Evolutionary conservation across 805 yeast genomes (phyloP).

Genomic region (Ogataea pignaliae): DNA sequence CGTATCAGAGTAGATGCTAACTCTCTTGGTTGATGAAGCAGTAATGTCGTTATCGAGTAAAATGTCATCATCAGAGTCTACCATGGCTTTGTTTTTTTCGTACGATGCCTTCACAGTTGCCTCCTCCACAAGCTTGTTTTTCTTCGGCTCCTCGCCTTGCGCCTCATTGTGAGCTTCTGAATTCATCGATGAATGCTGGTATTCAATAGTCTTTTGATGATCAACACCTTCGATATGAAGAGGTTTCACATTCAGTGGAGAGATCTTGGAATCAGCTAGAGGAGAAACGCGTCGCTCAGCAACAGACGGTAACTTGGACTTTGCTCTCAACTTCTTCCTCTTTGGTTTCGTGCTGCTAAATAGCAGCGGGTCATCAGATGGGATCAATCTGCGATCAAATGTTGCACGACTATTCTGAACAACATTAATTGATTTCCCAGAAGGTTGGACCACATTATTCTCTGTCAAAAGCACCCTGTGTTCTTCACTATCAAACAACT

Average conservation of each 20-base stretch:
- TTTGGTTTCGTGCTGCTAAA: slow-evolving; percentile 3
- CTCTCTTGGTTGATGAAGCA: neutral
- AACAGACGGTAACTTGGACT: too few relatives aligned
- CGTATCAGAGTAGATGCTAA: neutral
- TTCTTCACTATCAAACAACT: too few relatives aligned
- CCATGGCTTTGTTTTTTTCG: neutral
- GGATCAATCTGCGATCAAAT: slow-evolving; percentile 9
- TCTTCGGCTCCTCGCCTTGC: neutral
- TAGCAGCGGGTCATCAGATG: slow-evolving; percentile 20
- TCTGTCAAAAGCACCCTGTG: too few relatives aligned
- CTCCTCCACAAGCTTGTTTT: neutral
- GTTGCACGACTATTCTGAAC: neutral
- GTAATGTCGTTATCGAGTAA: slow-evolving; percentile 6
- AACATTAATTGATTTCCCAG: too few relatives aligned
- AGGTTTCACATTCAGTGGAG: too few relatives aligned
- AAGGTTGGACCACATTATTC: too few relatives aligned
- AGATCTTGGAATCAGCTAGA: too few relatives aligned
- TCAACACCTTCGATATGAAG: too few relatives aligned
- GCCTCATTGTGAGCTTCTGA: too few relatives aligned
- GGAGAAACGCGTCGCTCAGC: too few relatives aligned
- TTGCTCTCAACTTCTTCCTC: neutral
- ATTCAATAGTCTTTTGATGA: neutral
- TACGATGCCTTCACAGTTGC: neutral
- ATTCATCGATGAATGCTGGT: neutral
- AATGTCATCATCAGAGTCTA: slow-evolving; percentile 13